Evolutionary conservation across 31 red algal species (phyloP).

Genomic region (Asparagopsis taxiformis): DNA sequence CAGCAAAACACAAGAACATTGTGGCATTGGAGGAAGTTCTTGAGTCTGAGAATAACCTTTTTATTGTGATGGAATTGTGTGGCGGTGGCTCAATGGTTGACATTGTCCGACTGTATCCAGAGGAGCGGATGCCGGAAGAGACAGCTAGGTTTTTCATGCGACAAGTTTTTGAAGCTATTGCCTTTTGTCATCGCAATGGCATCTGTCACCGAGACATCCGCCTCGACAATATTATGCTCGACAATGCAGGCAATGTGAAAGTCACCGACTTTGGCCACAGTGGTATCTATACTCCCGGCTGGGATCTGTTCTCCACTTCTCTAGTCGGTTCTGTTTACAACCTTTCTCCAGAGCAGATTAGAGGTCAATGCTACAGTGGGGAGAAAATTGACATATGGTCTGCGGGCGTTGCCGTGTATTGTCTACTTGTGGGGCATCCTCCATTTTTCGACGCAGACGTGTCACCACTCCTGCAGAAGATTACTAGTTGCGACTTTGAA

Average conservation of each 20-base stretch:
- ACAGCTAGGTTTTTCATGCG: constrained; percentile 78
- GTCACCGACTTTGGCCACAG: constrained; percentile 92
- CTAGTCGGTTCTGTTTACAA: constrained; percentile 86
- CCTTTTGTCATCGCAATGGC: constrained; percentile 79
- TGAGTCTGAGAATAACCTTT: constrained; percentile 82
- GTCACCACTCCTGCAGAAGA: constrained; percentile 53
- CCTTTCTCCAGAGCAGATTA: constrained; percentile 83
- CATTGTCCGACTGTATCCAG: constrained; percentile 75
- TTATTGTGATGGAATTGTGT: constrained; percentile 92
- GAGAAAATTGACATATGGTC: constrained; percentile 95
- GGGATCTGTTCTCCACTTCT: constrained; percentile 88
- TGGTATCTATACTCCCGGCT: constrained; percentile 79
- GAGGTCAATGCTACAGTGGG: constrained; percentile 70
- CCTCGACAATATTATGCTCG: constrained; percentile 92
- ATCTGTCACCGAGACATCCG: constrained; percentile 95
- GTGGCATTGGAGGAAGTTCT: constrained; percentile 88
- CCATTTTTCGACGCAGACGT: constrained; percentile 86
- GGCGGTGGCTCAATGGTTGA: constrained; percentile 89
- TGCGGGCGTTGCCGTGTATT: constrained; percentile 82
- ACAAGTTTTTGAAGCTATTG: constrained; percentile 79
- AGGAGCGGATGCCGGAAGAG: constrained; percentile 83
- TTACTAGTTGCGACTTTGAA: constrained; percentile 62
- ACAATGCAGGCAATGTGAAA: constrained; percentile 75
- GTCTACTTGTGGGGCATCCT: constrained; percentile 81
- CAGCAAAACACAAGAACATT: constrained; percentile 82